Base-by-base conservation (phyloP, 305 asterid species). In the Solanum hybrid region DNA sequence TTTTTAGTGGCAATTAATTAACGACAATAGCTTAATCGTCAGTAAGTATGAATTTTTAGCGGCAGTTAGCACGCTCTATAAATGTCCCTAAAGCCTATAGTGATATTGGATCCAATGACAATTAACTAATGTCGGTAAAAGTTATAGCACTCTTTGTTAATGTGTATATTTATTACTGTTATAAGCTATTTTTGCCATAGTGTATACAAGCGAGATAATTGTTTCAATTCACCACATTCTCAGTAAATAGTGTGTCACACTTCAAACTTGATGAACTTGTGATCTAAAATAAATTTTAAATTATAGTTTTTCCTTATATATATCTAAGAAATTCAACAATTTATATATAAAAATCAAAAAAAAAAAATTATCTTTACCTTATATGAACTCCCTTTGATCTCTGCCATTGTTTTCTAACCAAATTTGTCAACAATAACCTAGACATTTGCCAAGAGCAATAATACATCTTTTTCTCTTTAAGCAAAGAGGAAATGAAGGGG, bases 401-500 rank as follows among this genome's bases (percentile, higher is more conserved):
- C 79, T 74, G 12, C 37, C 37, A 14, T 29, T 28, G 11, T 29
- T 74, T 74, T 36, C 84, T 35, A 78, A 35, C 84, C 20, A 35
- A 78, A 78, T 35, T 35, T 35, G 20, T 78, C 10, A 26, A 26
- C 69, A 39, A 81, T 81, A 26, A 24, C 36, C 69, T 39, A 40
- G 86, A 40, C 86, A 81, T 81, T 81, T 81, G 24, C 67, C 69
- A 81, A 79, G 61, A 36, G 61, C 57, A 79, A 28, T n/a, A 79
- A 26, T 71, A 71, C 16, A 79, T 7, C 7, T 31, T 12, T 61
- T 61, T 61, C 71, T 61, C 10, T 61, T 61, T 39, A 31, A 80
- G 24, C 86, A 91, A 29, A n/a, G 89, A 67, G 29, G 78, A 74
- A 88, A 83, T 73, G 88, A 92, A 86, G 89, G 92, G 86, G 89